phyloP scores from a whole-genome alignment of 495 filamentous ascomycete species.

The Achaetomiella virescens region DNA sequence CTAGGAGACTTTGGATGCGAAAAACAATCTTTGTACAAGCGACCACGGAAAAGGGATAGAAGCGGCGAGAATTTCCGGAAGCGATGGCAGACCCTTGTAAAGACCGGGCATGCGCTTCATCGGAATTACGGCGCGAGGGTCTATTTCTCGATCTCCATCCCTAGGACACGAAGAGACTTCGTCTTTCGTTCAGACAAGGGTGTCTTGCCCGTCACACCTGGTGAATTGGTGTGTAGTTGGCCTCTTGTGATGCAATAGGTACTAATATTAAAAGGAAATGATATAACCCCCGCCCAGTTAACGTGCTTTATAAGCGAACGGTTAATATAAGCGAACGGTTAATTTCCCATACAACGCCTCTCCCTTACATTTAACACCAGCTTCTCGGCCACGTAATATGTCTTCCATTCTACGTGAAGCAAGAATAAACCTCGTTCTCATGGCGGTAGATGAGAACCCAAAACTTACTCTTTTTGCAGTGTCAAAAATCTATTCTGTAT shows the following conservation, averaged over 20 bases:
- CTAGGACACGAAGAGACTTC: constrained; percentile 10
- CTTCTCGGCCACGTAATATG: too few species aligned
- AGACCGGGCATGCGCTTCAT: constrained; percentile 6
- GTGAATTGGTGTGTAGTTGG: constrained; percentile 3
- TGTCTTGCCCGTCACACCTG: constrained; percentile 2
- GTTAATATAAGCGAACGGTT: too few species aligned
- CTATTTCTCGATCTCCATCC: constrained; percentile 12
- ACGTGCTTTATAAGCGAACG: too few species aligned
- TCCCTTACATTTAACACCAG: too few species aligned
- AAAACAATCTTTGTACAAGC: constrained; percentile 1
- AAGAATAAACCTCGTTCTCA: too few species aligned
- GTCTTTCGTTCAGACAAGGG: constrained; percentile 8
- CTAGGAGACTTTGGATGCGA: neutral
- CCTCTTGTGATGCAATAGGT: constrained; percentile 6
- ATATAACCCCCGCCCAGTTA: neutral
- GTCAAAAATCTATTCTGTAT: too few species aligned
- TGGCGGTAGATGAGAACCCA: too few species aligned
- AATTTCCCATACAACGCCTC: too few species aligned
- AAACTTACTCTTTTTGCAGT: too few species aligned
- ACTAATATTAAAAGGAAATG: constrained; percentile 11
- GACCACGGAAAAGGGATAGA: constrained; percentile 7
- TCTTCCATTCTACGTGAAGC: too few species aligned
- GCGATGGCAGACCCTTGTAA: constrained; percentile 8
- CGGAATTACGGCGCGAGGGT: constrained; percentile 6
- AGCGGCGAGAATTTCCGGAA: constrained; percentile 11